Evolutionary conservation across 2,329 filamentous ascomycete genomes (phyloP).

Genomic region (Cladosporium colombiae): DNA sequence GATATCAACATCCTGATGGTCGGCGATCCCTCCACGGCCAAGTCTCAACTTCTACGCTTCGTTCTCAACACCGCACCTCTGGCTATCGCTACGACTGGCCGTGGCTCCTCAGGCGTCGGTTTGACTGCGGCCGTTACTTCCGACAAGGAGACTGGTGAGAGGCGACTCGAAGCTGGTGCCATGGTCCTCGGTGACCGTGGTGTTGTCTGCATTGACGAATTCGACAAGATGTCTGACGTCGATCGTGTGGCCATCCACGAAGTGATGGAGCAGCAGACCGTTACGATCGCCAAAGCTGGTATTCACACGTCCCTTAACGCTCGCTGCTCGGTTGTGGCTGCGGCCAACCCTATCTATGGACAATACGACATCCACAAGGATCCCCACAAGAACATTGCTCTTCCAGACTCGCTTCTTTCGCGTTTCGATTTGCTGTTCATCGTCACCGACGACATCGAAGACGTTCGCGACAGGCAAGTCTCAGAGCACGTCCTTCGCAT

Average conservation of each 20-base stretch:
- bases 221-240: conserved; percentile 99
- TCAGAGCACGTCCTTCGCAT: conserved; percentile 97
- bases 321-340: conserved; percentile 92
- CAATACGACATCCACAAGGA: conserved; percentile 99
- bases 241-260: conserved; percentile 98
- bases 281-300: conserved; percentile 97
- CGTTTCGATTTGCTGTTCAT: conserved; percentile 98
- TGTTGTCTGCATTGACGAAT: conserved; percentile 98
- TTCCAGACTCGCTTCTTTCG: conserved; percentile 92
- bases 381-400: conserved; percentile 95
- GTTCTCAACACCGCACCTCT: conserved; percentile 95
- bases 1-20: conserved; percentile 99
- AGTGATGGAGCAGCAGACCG: conserved; percentile 99
- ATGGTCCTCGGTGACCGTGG: conserved; percentile 98
- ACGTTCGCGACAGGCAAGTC: conserved; percentile 83
- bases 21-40: conserved; percentile 95
- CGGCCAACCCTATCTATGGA: conserved; percentile 95
- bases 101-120: conserved; percentile 93
- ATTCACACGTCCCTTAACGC: conserved; percentile 98
- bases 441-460: conserved; percentile 97
- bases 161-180: conserved; percentile 91
- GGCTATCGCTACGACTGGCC: conserved; percentile 94
- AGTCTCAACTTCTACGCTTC: conserved; percentile 96
- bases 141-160: conserved; percentile 96
- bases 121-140: conserved; percentile 93